Conservation (phyloP, 2,329 filamentous ascomycete species). For the Diplodia mutila region DNA sequence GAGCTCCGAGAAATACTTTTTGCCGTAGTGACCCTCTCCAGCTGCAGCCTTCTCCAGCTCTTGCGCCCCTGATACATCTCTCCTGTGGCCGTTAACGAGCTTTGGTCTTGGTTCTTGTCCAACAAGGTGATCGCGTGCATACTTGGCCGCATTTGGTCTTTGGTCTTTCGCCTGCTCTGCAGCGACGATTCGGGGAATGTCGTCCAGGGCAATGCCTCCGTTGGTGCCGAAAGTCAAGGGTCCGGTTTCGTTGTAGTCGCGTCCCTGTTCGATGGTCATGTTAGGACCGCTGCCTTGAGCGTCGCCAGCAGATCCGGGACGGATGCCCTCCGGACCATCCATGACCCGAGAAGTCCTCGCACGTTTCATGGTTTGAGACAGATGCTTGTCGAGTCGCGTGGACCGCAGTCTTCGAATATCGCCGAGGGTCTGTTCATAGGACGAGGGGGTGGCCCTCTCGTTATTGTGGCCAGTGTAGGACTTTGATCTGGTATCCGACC, state of each 20-base stretch:
- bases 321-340: constrained; percentile 75
- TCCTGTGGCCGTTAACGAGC: constrained; percentile 70
- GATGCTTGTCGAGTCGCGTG: constrained; percentile 88
- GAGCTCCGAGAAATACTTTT: constrained; percentile 94
- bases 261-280: constrained; percentile 81
- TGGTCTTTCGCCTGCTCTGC: constrained; percentile 94
- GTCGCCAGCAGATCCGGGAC: constrained; percentile 67
- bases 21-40: constrained; percentile 52
- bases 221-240: constrained; percentile 89
- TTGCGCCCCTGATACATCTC: constrained; percentile 64
- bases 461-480: constrained; percentile 67
- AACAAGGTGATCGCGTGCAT: constrained; percentile 71
- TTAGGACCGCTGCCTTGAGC: constrained; percentile 45
- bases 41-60: constrained; percentile 57
- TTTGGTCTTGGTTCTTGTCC: constrained; percentile 69
- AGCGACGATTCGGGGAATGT: constrained; percentile 94
- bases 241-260: constrained; percentile 68
- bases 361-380: constrained; percentile 90
- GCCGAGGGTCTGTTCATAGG: constrained; percentile 93
- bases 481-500: constrained; percentile 72
- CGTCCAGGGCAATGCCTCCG: constrained; percentile 81
- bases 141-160: constrained; percentile 76
- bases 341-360: constrained; percentile 90
- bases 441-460: constrained; percentile 62
- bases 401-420: constrained; percentile 91